Evolutionary conservation across 2,329 filamentous ascomycete species (phyloP), one percentile per base, ranked within the genome.

Genomic region (Cryphonectria naterciae): DNA sequence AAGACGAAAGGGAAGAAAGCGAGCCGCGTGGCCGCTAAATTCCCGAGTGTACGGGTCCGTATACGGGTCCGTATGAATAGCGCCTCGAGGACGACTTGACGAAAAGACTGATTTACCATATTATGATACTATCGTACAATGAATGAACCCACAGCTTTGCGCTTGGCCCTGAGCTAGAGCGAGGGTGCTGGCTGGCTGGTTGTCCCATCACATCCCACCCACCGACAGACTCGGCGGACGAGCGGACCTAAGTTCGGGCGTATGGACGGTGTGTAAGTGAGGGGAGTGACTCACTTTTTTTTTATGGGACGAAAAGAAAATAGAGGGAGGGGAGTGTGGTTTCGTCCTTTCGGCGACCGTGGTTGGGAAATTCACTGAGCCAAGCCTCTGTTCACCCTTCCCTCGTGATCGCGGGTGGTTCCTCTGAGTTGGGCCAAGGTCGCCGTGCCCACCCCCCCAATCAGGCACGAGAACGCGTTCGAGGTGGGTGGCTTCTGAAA

Each of bases 321-420:
- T 17, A 43, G 41, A 28, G 19, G 28, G 17, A 19, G 5, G 5
- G 15, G 15, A 60, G 10, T 13, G 5, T 5, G 35, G 60, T 62
- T 62, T 37, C 60, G 22, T 58, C 37, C 52, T 7, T 39, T 39
- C 39, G 41, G 43, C 37, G 25, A 39, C 25, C 52, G 65, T 58
- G 52, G 37, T 22, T 60, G 65, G 25, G 25, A 35, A 19, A 35
- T 11, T 39, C 37, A 54, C 19, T 17, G 22, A 49, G 6, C 46
- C 46, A 49, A 49, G 46, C 46, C 46, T 22, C n/a, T 49, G 46
- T 49, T 7, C 46, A 1, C 22, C 22, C 3, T 49, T 49, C 52
- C 52, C 52, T 67, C 65, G 65, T 67, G 65, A 67, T 58, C 52
- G n/a, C 60, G n/a, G 65, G 7, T 67, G 65, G 37, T 58, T 52